Evolutionary conservation across 306 rosid species (phyloP), one percentile per base, ranked within the genome.

Genomic region (Cucumis hystrix): DNA sequence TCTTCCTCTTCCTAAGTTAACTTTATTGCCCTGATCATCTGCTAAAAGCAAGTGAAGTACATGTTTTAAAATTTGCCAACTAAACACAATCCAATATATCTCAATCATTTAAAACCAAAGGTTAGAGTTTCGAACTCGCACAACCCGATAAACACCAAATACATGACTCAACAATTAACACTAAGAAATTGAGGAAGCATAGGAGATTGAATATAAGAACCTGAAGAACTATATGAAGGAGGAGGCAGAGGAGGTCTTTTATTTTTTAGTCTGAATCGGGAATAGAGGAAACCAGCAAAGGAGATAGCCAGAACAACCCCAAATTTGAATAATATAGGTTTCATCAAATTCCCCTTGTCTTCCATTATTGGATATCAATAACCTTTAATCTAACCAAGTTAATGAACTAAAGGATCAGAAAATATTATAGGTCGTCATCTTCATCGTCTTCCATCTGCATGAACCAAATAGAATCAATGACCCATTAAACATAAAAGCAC

Each of bases 241-340:
- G 84, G 79, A 45, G 81, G 52, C 62, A 56, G 39, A 58, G 87
- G 77, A 49, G 82, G 82, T 49, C 79, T 87, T 83, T 68, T 79
- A 66, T 81, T 84, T 84, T 79, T 80, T 57, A 30, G 74, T 90
- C 82, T 83, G 77, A 83, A 21, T 78, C 88, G 91, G 78, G 93
- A 84, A 52, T 28, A 87, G 66, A 90, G 40, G 75, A 87, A 87
- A 45, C 97, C 91, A 76, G 96, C 98, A 77, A 94, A 86, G 18
- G 96, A 89, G 77, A 94, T 59, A 67, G 88, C 93, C 57, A 95
- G 79, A 78, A 89, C 95, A 81, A 92, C 73, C 64, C 96, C 97
- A 81, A 90, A 55, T 72, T 90, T 90, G 63, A 92, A 21, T 40
- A 95, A 49, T 64, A 82, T 13, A 70, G 90, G 96, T 83, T 87